Evolutionary conservation across 352 stramenopile genomes (phyloP).

Genomic region (Phytophthora aleatoria): DNA sequence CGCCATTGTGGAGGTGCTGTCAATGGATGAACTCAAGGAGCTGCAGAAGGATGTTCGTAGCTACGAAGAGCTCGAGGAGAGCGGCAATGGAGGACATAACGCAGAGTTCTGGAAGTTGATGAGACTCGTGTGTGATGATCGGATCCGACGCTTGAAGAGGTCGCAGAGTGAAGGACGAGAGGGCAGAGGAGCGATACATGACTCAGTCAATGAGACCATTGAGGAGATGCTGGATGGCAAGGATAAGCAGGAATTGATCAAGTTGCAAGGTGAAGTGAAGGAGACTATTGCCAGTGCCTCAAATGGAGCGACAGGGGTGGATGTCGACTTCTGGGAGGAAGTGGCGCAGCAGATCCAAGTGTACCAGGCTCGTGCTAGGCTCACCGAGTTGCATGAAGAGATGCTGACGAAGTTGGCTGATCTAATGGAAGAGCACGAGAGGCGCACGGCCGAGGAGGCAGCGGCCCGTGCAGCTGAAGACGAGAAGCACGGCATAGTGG

Average conservation of each 20-base stretch:
- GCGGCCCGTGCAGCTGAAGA: conserved; percentile 30
- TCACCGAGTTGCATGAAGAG: conserved; percentile 92
- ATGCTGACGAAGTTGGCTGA: conserved; percentile 94
- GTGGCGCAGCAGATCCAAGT: conserved; percentile 93
- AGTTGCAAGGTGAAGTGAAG: conserved; percentile 66
- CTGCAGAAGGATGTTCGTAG: conserved; percentile 88
- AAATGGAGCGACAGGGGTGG: conserved; percentile 64
- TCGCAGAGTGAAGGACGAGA: conserved; percentile 75
- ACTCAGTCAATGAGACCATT: conserved; percentile 87
- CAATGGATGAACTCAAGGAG: conserved; percentile 79
- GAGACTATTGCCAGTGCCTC: conserved; percentile 66
- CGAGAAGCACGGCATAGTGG: conserved; percentile 22
- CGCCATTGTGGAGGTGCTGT: conserved; percentile 78
- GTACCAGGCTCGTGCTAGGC: conserved; percentile 86
- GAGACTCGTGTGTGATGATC: conserved; percentile 76
- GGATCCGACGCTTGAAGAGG: conserved; percentile 57
- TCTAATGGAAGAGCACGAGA: conserved; percentile 88
- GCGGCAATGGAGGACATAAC: conserved; percentile 54
- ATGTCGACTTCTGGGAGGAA: conserved; percentile 95
- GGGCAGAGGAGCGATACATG: conserved; percentile 83
- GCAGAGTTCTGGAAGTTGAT: conserved; percentile 90
- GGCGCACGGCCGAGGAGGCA: conserved; percentile 31
- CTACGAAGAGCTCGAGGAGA: conserved; percentile 92
- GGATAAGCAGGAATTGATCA: conserved; percentile 46
- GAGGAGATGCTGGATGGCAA: conserved; percentile 91